Evolutionary conservation across 371 early-diverging fungal genomes (phyloP).

Genomic region (Haplosporangium sp.): DNA sequence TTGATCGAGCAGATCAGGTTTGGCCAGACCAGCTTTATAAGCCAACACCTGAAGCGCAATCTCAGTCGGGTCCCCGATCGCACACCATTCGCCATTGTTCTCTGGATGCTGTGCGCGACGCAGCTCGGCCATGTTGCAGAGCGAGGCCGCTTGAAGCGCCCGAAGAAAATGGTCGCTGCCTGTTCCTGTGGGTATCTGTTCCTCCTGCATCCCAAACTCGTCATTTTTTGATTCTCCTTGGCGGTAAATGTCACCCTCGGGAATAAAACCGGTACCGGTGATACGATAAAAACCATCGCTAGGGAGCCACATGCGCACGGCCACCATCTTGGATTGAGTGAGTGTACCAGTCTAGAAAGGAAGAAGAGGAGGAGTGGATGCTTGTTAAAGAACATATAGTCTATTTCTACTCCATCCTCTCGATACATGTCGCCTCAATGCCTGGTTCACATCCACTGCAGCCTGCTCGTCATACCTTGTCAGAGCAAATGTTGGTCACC

Average conservation of each 20-base stretch:
- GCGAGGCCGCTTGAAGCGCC: slow-evolving; percentile 60
- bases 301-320: slow-evolving; percentile 78
- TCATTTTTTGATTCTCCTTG: slow-evolving; percentile 10
- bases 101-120: slow-evolving; percentile 60
- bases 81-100: slow-evolving; percentile 66
- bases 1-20: slow-evolving; percentile 60
- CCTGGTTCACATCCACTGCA: no score
- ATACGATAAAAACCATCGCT: slow-evolving; percentile 70
- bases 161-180: slow-evolving; percentile 56
- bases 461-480: slow-evolving; percentile 66
- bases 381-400: no score
- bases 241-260: slow-evolving; percentile 67
- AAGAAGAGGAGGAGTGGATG: not conserved
- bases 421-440: no score
- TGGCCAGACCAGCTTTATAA: slow-evolving; percentile 69
- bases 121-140: slow-evolving; percentile 81
- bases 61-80: slow-evolving; percentile 86
- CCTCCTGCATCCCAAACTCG: slow-evolving; percentile 11
- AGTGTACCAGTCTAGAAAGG: slow-evolving; percentile 57
- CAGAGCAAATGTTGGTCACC: slow-evolving; percentile 93
- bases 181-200: slow-evolving; percentile 21
- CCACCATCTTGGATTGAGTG: slow-evolving; percentile 76
- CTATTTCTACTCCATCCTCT: no score
- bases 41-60: slow-evolving; percentile 81
- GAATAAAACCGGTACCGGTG: slow-evolving; percentile 71